phyloP scores from a whole-genome alignment of 2,329 filamentous ascomycete genomes.

The Corynespora cassiicola region DNA sequence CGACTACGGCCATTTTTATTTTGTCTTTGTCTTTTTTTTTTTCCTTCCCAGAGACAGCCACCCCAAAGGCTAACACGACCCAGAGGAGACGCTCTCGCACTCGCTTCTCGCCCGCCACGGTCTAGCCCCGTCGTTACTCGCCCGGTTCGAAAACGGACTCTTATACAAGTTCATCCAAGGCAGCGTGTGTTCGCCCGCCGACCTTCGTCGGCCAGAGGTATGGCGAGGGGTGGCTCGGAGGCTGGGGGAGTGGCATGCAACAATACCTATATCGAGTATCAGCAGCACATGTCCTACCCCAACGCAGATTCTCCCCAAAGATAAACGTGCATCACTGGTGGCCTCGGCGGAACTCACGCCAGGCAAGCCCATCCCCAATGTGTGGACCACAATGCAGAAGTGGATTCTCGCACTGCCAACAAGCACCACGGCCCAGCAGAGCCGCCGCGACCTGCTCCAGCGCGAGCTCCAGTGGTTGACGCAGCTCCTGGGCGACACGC shows the following conservation, averaged over 20 bases:
- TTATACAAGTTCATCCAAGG: slow-evolving; percentile 91
- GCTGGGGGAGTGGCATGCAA: slow-evolving; percentile 92
- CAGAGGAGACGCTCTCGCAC: slow-evolving; percentile 72
- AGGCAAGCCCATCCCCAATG: slow-evolving; percentile 78
- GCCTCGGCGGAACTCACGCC: slow-evolving; percentile 57
- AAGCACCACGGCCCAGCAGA: slow-evolving; percentile 71
- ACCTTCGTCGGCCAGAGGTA: slow-evolving; percentile 76
- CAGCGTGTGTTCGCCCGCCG: slow-evolving; percentile 77
- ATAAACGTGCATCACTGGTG: slow-evolving; percentile 44
- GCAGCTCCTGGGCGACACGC: slow-evolving; percentile 74
- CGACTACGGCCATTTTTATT: slow-evolving; percentile 10
- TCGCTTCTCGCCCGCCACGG: slow-evolving; percentile 83
- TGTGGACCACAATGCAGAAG: slow-evolving; percentile 95
- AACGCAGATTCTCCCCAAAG: slow-evolving; percentile 34
- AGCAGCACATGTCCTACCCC: slow-evolving; percentile 47
- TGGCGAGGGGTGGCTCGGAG: slow-evolving; percentile 84
- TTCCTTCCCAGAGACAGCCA: too few species aligned
- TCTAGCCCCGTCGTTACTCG: slow-evolving; percentile 85
- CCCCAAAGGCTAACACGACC: slow-evolving; percentile 29
- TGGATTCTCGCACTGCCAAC: slow-evolving; percentile 89
- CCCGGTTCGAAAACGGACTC: slow-evolving; percentile 94
- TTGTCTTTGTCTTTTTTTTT: too few species aligned
- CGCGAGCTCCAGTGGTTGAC: slow-evolving; percentile 75
- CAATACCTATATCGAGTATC: slow-evolving; percentile 62
- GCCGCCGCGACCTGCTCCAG: slow-evolving; percentile 73